These are phyloP conservation scores for Alisma plantagoaquatica DNA, from an alignment of 106 monocot species.

Conservation along the genomic window DNA sequence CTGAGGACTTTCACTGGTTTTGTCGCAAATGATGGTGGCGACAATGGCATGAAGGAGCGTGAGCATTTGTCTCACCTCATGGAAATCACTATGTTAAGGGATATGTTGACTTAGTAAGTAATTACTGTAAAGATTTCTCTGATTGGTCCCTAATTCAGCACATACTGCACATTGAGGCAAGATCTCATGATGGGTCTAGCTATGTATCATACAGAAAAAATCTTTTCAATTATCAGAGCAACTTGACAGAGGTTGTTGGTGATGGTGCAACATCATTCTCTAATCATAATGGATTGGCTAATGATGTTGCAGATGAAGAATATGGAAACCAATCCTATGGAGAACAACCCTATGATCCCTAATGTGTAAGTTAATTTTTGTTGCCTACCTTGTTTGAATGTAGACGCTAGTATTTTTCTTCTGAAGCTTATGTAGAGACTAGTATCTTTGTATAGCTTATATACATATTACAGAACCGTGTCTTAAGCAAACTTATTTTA, in stretches of 20 bases:
- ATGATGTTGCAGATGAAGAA: too few relatives aligned
- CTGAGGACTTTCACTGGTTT: conserved; percentile 19
- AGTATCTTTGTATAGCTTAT: too few relatives aligned
- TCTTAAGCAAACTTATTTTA: too few relatives aligned
- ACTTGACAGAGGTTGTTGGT: conserved; percentile 3
- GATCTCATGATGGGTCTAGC: background rate
- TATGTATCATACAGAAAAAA: conserved; percentile 7
- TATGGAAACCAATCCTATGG: too few relatives aligned
- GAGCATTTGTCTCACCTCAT: conserved; percentile 19
- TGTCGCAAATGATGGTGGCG: conserved; percentile 2
- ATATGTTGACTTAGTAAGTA: background rate
- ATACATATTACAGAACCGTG: too few relatives aligned
- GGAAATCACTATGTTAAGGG: conserved; percentile 7
- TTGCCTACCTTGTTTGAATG: too few relatives aligned
- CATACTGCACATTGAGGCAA: background rate
- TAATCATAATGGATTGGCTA: too few relatives aligned
- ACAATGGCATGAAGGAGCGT: conserved; percentile 20
- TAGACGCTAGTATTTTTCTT: too few relatives aligned
- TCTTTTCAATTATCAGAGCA: background rate
- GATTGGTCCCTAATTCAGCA: background rate
- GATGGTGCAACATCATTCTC: too few relatives aligned
- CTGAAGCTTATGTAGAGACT: too few relatives aligned
- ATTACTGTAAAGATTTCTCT: background rate
- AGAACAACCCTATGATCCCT: too few relatives aligned
- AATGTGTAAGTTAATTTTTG: too few relatives aligned